Evolutionary conservation across 495 filamentous ascomycete species (phyloP).

Genomic region (Cenococcum geophilum): DNA sequence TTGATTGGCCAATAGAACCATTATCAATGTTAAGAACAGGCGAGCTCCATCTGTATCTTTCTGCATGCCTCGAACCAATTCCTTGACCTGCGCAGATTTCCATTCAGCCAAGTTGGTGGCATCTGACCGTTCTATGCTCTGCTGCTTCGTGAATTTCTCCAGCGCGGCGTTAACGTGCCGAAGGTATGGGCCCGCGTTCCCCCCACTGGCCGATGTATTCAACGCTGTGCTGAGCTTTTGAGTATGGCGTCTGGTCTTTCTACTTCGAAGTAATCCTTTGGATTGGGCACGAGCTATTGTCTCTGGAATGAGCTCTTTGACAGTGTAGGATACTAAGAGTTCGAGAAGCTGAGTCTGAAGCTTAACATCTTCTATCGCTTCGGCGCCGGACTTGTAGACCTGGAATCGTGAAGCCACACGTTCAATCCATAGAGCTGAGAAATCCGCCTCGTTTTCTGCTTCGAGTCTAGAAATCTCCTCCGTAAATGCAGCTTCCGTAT

Average conservation of each 20-base stretch:
- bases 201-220: neutral
- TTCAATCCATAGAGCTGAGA: conserved; percentile 25
- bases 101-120: neutral
- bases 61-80: conserved; percentile 30
- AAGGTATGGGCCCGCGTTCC: neutral
- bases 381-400: conserved; percentile 18
- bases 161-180: conserved; percentile 2
- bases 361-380: conserved; percentile 24
- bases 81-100: conserved; percentile 17
- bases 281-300: conserved; percentile 20
- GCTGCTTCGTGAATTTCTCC: conserved; percentile 25
- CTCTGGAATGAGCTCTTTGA: conserved; percentile 30
- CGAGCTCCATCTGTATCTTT: conserved; percentile 29
- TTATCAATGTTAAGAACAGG: conserved; percentile 33
- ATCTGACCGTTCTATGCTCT: conserved; percentile 13
- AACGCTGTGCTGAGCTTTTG: conserved; percentile 18
- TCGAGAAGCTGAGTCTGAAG: conserved; percentile 24
- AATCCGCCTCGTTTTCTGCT: conserved; percentile 16
- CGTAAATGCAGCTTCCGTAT: conserved; percentile 10
- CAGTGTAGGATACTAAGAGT: conserved; percentile 16
- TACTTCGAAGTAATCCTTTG: conserved; percentile 14
- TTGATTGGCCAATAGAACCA: conserved; percentile 27
- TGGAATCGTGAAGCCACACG: conserved; percentile 14
- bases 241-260: conserved; percentile 20
- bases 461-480: conserved; percentile 15